Percentiles rank a stretch among this genome's conserved stretches.
Conservation (phyloP, 108 stramenopile species). For the Fistulifera solaris region DNA sequence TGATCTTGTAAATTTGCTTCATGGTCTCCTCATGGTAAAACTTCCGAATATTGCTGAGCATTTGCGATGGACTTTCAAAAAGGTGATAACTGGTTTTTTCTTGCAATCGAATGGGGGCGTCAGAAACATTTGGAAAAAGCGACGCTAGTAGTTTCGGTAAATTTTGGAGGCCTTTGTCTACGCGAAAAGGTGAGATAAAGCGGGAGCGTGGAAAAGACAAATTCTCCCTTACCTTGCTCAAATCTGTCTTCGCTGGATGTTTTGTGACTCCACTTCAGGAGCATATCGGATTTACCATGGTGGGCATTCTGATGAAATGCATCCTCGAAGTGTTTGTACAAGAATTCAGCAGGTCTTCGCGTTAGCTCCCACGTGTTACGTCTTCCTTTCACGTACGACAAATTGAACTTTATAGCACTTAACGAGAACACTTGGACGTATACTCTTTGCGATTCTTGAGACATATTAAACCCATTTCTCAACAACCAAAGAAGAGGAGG, state of each 20-base stretch:
- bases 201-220: too few species aligned
- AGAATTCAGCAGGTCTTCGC: slow-evolving; percentile 21
- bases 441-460: slow-evolving; percentile 21
- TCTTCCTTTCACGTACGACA: slow-evolving; percentile 71
- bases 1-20: slow-evolving; percentile 90
- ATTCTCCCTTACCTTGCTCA: too few species aligned
- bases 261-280: slow-evolving; percentile 37
- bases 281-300: slow-evolving; percentile 31
- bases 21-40: slow-evolving; percentile 76
- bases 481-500: too few species aligned
- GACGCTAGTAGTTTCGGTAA: slow-evolving; percentile 30
- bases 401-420: slow-evolving; percentile 61
- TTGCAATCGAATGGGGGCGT: slow-evolving; percentile 79
- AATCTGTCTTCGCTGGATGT: slow-evolving; percentile 32
- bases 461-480: slow-evolving; percentile 1
- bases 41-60: slow-evolving; percentile 51
- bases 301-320: background rate
- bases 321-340: background rate
- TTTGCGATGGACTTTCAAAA: slow-evolving; percentile 50
- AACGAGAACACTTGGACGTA: slow-evolving; percentile 71
- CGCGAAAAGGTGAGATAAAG: slow-evolving; percentile 1
- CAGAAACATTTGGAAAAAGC: slow-evolving; percentile 67
- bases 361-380: slow-evolving; percentile 28
- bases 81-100: slow-evolving; percentile 70
- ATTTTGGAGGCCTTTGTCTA: slow-evolving; percentile 3